A percentile compares a stretch with the other conserved stretches of the same genome.
Conservation (phyloP, 164 flowering plant genomes). For the Vitis rupestris region DNA sequence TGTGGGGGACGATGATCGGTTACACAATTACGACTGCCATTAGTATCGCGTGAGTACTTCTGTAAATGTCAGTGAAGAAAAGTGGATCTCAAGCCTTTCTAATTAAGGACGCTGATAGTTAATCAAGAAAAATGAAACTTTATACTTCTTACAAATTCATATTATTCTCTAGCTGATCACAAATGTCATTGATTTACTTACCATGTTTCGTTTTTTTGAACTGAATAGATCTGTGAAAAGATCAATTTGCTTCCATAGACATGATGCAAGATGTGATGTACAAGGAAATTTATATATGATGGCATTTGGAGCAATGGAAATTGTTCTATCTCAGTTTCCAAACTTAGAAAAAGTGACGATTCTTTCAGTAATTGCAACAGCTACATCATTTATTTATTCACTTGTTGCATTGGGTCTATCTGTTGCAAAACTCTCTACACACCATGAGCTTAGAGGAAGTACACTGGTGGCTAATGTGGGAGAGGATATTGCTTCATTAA, state of each 20-base stretch:
- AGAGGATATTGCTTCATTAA: conserved; percentile 14
- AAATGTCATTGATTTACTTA: too few species aligned
- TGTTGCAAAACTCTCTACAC: conserved; percentile 16
- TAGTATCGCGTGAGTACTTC: conserved; percentile 32
- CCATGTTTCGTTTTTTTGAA: too few species aligned
- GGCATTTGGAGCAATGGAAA: conserved; percentile 30
- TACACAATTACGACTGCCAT: conserved; percentile 33
- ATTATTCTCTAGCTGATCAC: too few species aligned
- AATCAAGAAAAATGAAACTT: too few species aligned
- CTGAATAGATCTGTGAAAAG: conserved; percentile 19
- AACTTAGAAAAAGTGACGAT: conserved; percentile 39
- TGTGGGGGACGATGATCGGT: conserved; percentile 33
- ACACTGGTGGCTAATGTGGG: conserved; percentile 18
- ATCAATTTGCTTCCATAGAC: conserved; percentile 32
- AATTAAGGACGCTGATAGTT: too few species aligned
- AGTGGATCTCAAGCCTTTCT: too few species aligned
- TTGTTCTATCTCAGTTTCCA: conserved; percentile 36
- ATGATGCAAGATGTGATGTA: conserved; percentile 18
- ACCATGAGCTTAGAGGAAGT: conserved; percentile 29
- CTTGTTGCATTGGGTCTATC: conserved; percentile 26
- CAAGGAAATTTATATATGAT: conserved; percentile 30
- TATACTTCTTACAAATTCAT: too few species aligned
- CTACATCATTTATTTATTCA: conserved; percentile 34
- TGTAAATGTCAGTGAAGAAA: too few species aligned
- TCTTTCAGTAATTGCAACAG: conserved; percentile 37